Evolutionary conservation across 768 basidiomycete species (phyloP), one percentile per base, ranked within the genome.

Genomic region (Mycena sanguinolenta): DNA sequence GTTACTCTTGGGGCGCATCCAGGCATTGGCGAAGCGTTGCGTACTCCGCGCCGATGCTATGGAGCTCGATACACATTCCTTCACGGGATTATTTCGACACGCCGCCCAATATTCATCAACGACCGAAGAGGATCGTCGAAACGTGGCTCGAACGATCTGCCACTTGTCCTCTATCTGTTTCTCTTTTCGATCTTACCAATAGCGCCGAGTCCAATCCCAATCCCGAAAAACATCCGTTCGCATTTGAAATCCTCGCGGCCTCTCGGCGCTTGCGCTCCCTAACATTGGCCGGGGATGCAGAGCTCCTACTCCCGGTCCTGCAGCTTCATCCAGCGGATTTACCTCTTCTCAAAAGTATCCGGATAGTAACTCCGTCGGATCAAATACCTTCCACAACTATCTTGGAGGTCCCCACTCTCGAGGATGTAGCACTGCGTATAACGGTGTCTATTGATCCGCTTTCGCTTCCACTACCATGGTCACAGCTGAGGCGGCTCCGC

Each of bases 101-200:
- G 6, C 62, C 52, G 16, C 21, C 38, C 9, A 14, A 23, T 2
- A 19, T 36, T 30, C 10, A 9, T 27, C 12, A 2, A 21, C 34
- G 10, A 25, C 46, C 58, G 6, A 34, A 38, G 32, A 36, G 13
- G 17, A 7, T 28, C 17, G 62, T 63, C 2, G 52, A 28, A 27
- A 38, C 50, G 27, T 63, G 62, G 52, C 27, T 63, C 4, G 38
- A 42, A 9, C 62, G 62, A 10, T 63, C 62, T 3, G 62, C 8
- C 27, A 13, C 36, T n/a, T 63, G 62, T 16, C 19, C 36, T 28
- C 50, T 63, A 14, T 63, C 62, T 3, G 19, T 63, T 7, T 63
- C 62, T 27, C 14, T 63, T 21, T 53, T 34, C 44, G 58, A 23
- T 17, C 13, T 2, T n/a, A n/a, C n/a, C n/a, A n/a, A n/a, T n/a